Evolutionary conservation across 2,329 filamentous ascomycete genomes (phyloP).

Genomic region (Fusarium mangiferae): DNA sequence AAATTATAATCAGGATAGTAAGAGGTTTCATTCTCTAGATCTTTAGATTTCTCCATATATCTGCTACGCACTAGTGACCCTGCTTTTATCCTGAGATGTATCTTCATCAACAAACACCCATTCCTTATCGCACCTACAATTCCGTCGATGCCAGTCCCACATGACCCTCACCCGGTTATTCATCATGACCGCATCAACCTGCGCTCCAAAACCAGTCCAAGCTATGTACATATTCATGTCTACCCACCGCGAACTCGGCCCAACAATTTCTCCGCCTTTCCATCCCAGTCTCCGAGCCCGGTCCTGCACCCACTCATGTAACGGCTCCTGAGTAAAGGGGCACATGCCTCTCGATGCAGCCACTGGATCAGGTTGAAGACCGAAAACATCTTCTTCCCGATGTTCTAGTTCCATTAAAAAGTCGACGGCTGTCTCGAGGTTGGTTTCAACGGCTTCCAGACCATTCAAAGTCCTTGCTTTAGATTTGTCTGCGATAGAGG

Average conservation of each 20-base stretch:
- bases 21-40: background rate
- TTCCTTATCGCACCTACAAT: background rate
- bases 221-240: background rate
- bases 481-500: background rate
- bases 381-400: background rate
- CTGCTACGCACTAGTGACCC: accelerated
- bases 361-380: background rate
- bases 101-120: background rate
- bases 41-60: accelerated
- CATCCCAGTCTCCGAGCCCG: background rate
- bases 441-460: background rate
- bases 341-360: background rate
- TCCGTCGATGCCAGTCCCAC: background rate
- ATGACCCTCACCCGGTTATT: background rate
- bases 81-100: background rate
- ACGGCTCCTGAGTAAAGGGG: background rate
- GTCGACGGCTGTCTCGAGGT: background rate
- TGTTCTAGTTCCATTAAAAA: background rate
- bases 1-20: accelerated
- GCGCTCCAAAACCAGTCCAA: background rate
- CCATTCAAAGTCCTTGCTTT: background rate
- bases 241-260: background rate
- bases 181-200: background rate
- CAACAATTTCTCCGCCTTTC: background rate
- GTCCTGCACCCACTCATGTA: background rate